phyloP scores from a whole-genome alignment of 2,329 filamentous ascomycete genomes.

The Fonsecaea pedrosoi region DNA sequence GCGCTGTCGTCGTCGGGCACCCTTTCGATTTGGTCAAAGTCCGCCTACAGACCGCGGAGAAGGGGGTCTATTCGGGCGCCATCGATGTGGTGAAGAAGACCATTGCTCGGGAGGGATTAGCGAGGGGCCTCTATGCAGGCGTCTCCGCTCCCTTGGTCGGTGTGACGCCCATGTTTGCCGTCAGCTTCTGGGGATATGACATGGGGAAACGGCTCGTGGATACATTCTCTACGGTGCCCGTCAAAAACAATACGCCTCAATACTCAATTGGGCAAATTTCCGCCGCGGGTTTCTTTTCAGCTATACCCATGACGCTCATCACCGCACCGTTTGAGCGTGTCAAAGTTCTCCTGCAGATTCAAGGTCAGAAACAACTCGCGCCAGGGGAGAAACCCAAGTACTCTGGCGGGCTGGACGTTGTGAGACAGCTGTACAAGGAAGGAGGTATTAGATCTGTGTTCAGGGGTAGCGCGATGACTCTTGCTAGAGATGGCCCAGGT shows the following conservation, averaged over 20 bases:
- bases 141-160: constrained; percentile 93
- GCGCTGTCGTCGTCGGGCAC: constrained; percentile 91
- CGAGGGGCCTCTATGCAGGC: constrained; percentile 87
- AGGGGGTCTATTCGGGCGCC: constrained; percentile 86
- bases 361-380: constrained; percentile 83
- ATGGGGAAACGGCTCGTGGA: constrained; percentile 89
- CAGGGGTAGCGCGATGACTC: constrained; percentile 85
- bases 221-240: constrained; percentile 65
- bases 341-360: constrained; percentile 97
- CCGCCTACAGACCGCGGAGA: constrained; percentile 92
- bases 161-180: constrained; percentile 93
- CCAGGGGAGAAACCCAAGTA: constrained; percentile 94
- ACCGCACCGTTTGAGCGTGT: constrained; percentile 99
- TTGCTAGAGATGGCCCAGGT: constrained; percentile 91
- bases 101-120: constrained; percentile 81
- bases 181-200: constrained; percentile 86
- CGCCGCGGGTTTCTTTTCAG: constrained; percentile 94
- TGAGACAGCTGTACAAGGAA: constrained; percentile 88
- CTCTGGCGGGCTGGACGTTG: constrained; percentile 84
- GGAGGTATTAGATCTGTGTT: constrained; percentile 92
- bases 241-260: constrained; percentile 66
- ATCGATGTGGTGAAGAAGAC: constrained; percentile 91
- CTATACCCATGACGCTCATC: constrained; percentile 95
- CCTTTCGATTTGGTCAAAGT: constrained; percentile 99
- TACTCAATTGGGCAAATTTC: constrained; percentile 88